Percentiles rank a stretch among this genome's conserved stretches.
Conservation (phyloP, 805 yeast species). For the Ascoidea tarda region DNA sequence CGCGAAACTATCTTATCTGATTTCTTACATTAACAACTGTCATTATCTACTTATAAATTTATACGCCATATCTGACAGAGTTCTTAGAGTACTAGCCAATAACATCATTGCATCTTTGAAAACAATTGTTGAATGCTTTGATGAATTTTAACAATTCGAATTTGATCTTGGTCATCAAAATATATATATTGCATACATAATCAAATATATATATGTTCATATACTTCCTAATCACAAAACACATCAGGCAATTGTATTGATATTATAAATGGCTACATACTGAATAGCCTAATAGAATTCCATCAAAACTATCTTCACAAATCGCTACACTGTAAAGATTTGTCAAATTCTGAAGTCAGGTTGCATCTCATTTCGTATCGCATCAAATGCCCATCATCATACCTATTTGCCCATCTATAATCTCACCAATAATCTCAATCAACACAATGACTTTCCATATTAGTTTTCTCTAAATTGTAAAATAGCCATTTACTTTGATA, state of each 20-base stretch:
- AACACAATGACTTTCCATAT: constrained; percentile 33
- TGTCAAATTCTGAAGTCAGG: no score
- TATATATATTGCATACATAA: no score
- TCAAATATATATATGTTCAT: no score
- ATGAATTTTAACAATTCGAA: not conserved
- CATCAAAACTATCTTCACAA: no score
- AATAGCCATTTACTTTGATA: constrained; percentile 51
- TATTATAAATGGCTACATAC: not conserved
- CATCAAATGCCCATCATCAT: no score
- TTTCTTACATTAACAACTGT: not conserved
- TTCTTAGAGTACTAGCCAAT: constrained; percentile 2
- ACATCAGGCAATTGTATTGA: not conserved
- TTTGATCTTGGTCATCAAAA: not conserved
- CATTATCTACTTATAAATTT: not conserved
- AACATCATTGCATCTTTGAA: constrained; percentile 2
- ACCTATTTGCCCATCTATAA: no score
- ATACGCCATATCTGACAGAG: constrained; percentile 1
- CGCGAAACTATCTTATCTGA: no score
- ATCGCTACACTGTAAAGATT: no score
- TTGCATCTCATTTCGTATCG: no score
- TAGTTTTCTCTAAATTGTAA: constrained; percentile 30
- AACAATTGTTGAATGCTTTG: constrained; percentile 3
- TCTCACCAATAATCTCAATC: constrained; percentile 20
- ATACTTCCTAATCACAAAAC: not conserved
- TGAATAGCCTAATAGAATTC: no score